Base-by-base conservation (phyloP, 2,329 filamentous ascomycete species). In the Sporothrix luriei region DNA sequence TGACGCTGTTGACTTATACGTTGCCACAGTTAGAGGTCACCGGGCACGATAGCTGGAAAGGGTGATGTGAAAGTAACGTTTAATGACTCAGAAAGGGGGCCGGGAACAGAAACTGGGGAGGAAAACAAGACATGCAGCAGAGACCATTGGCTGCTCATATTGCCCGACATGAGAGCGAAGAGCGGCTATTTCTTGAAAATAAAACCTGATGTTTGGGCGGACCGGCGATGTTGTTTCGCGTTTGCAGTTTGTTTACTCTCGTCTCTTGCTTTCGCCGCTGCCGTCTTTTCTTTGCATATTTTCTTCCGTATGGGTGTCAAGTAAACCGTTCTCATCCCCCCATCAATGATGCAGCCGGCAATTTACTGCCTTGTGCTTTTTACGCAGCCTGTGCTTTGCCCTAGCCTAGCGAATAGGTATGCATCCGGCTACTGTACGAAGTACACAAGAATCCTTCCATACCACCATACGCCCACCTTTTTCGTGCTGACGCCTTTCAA, bases 401-500 rank as follows among this genome's bases (percentile, higher is more conserved):
- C 33, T 24, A 49, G 61, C 43, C 61, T 49, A 33, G 61, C 43
- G 16, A 49, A 24, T 19, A 48, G 61, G 24, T 64, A n/a, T 64
- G 61, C 61, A 64, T 49, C 43, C 43, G 61, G 61, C 40, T 62
- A 13, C 61, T 64, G 43, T 62, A 33, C 29, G 38, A 11, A 9
- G 40, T 43, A 16, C 59, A 64, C 59, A 49, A 24, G 61, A 49
- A 64, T 64, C 61, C 61, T 64, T 64, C 61, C 19, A 43, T 64
- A 49, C 61, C 24, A 64, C 61, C 61, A 21, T 9, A 64, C 33
- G 6, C 33, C 29, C 33, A 5, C 7, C 33, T 2, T 33, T 33
- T 33, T 33, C 6, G 33, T 33, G 33, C 33, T 33, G 33, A 33
- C 33, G 4, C 33, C 33, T 1, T 33, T 7, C 57, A 62, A 62